phyloP scores from a whole-genome alignment of 202 grass and related monocot genomes.

The Elaeis oleifera region DNA sequence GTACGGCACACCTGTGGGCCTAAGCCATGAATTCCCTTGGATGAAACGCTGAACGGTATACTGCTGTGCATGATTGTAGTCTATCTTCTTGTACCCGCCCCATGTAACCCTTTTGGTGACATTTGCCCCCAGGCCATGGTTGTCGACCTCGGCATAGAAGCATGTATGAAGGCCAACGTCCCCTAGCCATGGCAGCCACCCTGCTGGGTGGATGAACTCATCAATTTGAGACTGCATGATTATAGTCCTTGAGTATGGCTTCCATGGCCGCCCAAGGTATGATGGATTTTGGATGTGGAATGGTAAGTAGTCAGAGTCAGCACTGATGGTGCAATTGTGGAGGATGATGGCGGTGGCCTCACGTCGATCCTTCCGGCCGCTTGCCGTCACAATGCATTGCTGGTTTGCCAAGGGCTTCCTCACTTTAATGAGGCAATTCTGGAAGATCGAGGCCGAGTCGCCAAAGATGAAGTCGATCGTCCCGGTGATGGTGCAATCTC shows the following conservation, averaged over 20 bases:
- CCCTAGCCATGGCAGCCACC: background rate
- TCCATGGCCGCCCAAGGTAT: slow-evolving; percentile 8
- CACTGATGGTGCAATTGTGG: slow-evolving; percentile 8
- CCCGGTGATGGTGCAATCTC: slow-evolving; percentile 14
- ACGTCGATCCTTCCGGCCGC: background rate
- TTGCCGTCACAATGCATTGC: slow-evolving; percentile 2
- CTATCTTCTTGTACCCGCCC: background rate
- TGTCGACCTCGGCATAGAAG: slow-evolving; percentile 11
- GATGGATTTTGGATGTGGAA: background rate
- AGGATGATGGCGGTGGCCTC: slow-evolving; percentile 2
- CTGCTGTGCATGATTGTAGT: background rate
- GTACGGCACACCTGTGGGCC: background rate
- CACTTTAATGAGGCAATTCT: slow-evolving; percentile 6
- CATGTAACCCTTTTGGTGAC: background rate
- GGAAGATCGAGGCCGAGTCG: background rate
- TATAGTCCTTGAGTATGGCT: background rate
- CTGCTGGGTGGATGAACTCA: background rate
- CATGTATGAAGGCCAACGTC: background rate
- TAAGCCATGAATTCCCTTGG: background rate
- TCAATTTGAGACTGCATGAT: slow-evolving; percentile 1
- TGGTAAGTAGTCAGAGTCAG: background rate
- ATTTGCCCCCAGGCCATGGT: background rate
- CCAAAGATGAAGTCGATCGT: slow-evolving; percentile 19
- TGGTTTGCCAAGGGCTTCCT: slow-evolving; percentile 6
- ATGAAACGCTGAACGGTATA: background rate